Conservation (phyloP, 2,329 filamentous ascomycete species). For the Curvularia eragrostidis region DNA sequence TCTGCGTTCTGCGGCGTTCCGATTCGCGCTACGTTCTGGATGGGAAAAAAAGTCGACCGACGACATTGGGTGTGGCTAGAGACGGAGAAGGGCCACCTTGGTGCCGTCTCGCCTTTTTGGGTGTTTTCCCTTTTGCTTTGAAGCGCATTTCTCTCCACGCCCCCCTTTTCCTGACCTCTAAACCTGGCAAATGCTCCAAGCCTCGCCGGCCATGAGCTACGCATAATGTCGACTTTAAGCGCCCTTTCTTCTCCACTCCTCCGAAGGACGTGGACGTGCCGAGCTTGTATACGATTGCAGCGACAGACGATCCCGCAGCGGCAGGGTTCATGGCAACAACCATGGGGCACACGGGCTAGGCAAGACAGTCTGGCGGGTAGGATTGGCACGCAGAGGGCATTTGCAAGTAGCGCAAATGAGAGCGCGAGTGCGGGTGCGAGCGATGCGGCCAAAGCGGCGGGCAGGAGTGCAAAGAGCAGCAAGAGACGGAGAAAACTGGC, state of each 20-base stretch:
- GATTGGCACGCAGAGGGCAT: conserved; percentile 9
- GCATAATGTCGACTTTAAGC: conserved; percentile 39
- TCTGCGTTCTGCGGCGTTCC: conserved; percentile 16
- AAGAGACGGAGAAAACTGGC: conserved; percentile 39
- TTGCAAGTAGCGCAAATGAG: conserved; percentile 22
- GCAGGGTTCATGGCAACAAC: conserved; percentile 27
- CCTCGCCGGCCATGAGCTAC: conserved; percentile 26
- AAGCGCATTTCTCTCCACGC: too few species aligned
- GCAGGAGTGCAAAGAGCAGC: conserved; percentile 21
- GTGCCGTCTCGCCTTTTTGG: conserved; percentile 12
- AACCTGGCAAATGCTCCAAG: conserved; percentile 11
- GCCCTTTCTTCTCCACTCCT: conserved; percentile 36
- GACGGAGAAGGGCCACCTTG: conserved; percentile 11
- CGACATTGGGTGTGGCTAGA: conserved; percentile 19
- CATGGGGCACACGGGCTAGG: conserved; percentile 16
- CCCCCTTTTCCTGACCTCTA: too few species aligned
- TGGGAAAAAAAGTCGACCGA: conserved; percentile 26
- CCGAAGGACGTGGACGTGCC: conserved; percentile 46
- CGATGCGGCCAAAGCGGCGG: conserved; percentile 12
- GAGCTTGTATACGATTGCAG: conserved; percentile 41
- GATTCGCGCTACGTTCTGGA: conserved; percentile 21
- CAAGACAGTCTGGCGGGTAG: conserved; percentile 10
- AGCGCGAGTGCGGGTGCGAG: conserved; percentile 7
- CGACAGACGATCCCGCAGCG: conserved; percentile 29
- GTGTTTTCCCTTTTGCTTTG: too few species aligned